Percentiles rank a stretch among this genome's conserved stretches.
phyloP scores from a whole-genome alignment of 2,329 filamentous ascomycete species.

The Apiospora saccharicola region DNA sequence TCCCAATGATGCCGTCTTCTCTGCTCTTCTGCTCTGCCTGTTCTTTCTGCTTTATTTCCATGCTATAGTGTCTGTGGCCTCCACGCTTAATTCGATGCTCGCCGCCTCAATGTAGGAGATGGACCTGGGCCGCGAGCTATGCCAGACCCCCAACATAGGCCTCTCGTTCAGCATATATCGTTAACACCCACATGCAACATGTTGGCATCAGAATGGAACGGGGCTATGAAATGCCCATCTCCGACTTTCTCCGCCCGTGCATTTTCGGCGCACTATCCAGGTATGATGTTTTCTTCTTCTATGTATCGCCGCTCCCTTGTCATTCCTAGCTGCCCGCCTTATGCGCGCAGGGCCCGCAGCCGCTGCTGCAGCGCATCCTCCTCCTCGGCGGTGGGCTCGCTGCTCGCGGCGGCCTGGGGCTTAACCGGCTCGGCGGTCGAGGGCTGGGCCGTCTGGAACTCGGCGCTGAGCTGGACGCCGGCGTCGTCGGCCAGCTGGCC shows the following conservation, averaged over 20 bases:
- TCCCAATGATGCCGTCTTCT: slow-evolving; percentile 7
- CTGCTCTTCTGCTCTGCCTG: not conserved
- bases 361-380: slow-evolving; percentile 77
- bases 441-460: slow-evolving; percentile 68
- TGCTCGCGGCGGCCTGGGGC: slow-evolving; percentile 55
- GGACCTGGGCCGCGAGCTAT: not conserved
- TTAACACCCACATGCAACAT: not conserved
- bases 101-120: not conserved
- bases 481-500: slow-evolving; percentile 88
- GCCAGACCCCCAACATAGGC: no score
- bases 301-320: not conserved
- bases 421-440: slow-evolving; percentile 62
- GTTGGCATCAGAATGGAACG: not conserved
- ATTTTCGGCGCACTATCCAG: not conserved
- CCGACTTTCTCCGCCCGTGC: not conserved
- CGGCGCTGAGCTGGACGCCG: slow-evolving; percentile 80
- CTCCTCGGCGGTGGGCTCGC: slow-evolving; percentile 77
- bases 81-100: not conserved
- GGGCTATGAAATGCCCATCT: not conserved
- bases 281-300: slow-evolving; percentile 5
- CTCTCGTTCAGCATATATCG: not conserved
- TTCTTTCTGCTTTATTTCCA: not conserved
- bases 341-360: slow-evolving; percentile 63
- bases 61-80: not conserved
- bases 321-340: slow-evolving; percentile 30